Percentiles rank a stretch among this genome's conserved stretches.
Evolutionary conservation across 1,284 basidiomycete species (phyloP).

Genomic region (Trichosporon faecale): DNA sequence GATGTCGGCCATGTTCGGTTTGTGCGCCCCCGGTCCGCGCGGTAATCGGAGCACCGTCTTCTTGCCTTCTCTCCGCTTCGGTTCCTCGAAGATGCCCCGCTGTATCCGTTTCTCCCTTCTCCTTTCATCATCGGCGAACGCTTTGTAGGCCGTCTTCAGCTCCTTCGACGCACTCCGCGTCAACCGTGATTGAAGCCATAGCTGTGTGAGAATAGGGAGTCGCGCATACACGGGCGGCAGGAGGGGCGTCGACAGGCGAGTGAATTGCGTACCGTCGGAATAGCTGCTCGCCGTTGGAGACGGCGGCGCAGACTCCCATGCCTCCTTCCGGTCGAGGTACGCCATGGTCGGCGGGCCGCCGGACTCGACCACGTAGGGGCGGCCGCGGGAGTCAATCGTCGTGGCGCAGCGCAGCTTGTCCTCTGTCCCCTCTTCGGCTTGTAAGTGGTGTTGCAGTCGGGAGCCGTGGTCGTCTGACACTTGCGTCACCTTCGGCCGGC

Average conservation of each 20-base stretch:
- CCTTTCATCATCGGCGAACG: not conserved
- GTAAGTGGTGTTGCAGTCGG: not conserved
- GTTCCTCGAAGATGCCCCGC: not conserved
- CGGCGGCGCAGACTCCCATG: not conserved
- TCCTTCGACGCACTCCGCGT: not conserved
- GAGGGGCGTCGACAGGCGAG: not conserved
- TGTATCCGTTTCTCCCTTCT: not conserved
- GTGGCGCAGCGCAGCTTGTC: not conserved
- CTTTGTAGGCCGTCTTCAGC: not conserved
- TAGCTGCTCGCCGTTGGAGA: not conserved
- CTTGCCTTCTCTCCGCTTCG: not conserved
- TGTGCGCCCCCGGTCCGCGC: not conserved
- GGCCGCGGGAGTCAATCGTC: not conserved
- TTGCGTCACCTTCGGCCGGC: not conserved
- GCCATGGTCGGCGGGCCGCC: constrained; percentile 9
- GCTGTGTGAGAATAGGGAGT: constrained; percentile 4
- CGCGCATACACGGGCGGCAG: constrained; percentile 7
- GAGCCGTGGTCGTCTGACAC: not conserved
- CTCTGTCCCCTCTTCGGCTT: not conserved
- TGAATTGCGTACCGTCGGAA: not conserved
- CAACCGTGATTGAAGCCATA: constrained; percentile 7
- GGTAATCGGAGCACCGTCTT: not conserved
- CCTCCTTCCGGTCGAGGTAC: not conserved
- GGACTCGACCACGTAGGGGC: not conserved
- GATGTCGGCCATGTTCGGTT: not conserved